phyloP scores from a whole-genome alignment of 2,329 filamentous ascomycete species.

The Fusarium scirpi region DNA sequence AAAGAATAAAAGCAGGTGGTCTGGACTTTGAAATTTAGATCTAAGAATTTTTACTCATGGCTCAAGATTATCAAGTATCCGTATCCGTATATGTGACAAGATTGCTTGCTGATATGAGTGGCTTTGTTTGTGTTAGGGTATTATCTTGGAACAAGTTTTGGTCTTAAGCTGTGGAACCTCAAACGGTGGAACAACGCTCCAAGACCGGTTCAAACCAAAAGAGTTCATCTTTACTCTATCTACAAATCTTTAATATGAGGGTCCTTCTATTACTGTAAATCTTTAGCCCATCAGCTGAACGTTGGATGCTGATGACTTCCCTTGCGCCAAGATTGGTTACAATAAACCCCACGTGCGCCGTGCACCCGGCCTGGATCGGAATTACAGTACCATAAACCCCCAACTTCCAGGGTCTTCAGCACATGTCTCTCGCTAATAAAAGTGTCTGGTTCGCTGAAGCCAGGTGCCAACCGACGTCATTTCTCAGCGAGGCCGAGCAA shows the following conservation, averaged over 20 bases:
- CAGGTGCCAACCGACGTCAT: constrained; percentile 14
- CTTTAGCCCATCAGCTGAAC: neutral
- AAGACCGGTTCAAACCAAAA: too few species aligned
- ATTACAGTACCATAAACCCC: neutral
- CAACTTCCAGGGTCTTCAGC: neutral
- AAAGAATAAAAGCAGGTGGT: neutral
- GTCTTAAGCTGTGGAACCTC: neutral
- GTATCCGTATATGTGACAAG: neutral
- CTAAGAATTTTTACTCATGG: neutral
- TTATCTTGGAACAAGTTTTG: neutral
- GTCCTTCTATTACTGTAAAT: neutral
- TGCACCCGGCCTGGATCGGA: constrained; percentile 1
- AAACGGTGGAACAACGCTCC: too few species aligned
- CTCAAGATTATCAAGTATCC: neutral
- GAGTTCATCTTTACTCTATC: too few species aligned
- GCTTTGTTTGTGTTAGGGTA: neutral
- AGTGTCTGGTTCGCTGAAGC: neutral
- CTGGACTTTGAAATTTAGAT: too few species aligned
- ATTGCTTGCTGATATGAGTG: neutral
- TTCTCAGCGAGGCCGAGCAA: neutral
- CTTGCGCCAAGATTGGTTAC: neutral
- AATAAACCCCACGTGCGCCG: constrained; percentile 2
- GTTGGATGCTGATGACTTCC: neutral
- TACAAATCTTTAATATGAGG: too few species aligned
- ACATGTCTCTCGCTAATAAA: constrained; percentile 1